Evolutionary conservation across 805 yeast genomes (phyloP), one percentile per base, ranked within the genome.

Genomic region (Starmera caribaea): DNA sequence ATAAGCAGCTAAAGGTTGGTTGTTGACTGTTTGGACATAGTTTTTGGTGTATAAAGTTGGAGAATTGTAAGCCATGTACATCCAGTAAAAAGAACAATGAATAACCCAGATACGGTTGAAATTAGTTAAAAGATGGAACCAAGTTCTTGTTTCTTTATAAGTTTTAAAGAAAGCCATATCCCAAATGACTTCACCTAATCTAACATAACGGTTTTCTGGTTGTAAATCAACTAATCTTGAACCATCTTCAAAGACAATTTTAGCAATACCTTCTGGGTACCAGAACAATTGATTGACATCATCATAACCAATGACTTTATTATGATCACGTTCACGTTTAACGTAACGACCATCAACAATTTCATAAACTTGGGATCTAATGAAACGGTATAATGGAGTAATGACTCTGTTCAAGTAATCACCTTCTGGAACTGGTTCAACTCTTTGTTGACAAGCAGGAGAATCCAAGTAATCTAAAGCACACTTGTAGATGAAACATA

Each of bases 241-340:
- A 49, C 96, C 96, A 59, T 92, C 97, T 59, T 83, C 92, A 54
- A 90, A 76, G 38, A 81, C 75, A 53, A 92, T 89, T 65, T 92
- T 81, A 44, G 94, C 81, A 49, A 92, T 84, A 73, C 98, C 99
- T 68, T 94, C 97, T 36, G 97, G 97, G 66, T 94, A 92, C 99
- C 99, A 92, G 68, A 94, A 92, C 53, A 92, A 74, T 72, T 92
- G 99, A 65, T 92, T 92, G 45, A 92, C 95, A 71, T 92, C 99
- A 69, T 92, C 99, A 63, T 92, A 92, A 63, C 98, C 94, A 54
- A 84, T 74, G 47, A 84, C 68, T 48, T 77, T 68, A 65, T 80
- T 80, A 64, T 84, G 95, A 61, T 84, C 95, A 58, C 68, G 79
- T 68, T 84, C 92, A 67, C 95, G 81, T 62, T 83, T 83, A 45